A percentile compares a stretch with the other conserved stretches of the same genome.
These are phyloP conservation scores for Aspergillus oerlinghausenensis DNA, from an alignment of 2,329 filamentous ascomycete genomes.

Conservation along the genomic window DNA sequence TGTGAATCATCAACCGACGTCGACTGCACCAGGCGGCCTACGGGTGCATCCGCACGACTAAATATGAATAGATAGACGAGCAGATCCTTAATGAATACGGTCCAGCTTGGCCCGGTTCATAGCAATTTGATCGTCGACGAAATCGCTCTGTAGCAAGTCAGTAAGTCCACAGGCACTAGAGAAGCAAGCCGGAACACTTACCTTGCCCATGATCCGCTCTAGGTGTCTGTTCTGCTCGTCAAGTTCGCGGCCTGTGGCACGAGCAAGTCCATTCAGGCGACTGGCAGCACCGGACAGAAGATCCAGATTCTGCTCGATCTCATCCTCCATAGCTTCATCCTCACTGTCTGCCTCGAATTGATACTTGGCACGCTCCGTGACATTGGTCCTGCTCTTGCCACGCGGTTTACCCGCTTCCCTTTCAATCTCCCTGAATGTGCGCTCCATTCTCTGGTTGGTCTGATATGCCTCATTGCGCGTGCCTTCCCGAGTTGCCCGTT, in stretches of 20 bases:
- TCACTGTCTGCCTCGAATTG: conserved; percentile 73
- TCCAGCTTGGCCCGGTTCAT: conserved; percentile 71
- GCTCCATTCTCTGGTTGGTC: conserved; percentile 56
- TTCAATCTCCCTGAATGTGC: conserved; percentile 61
- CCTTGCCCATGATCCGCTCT: conserved; percentile 73
- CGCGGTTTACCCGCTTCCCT: conserved; percentile 46
- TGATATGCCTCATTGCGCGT: conserved; percentile 52
- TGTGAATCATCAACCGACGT: conserved; percentile 10
- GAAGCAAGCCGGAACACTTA: conserved; percentile 35
- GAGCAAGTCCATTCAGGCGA: conserved; percentile 67
- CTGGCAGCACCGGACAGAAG: conserved; percentile 58
- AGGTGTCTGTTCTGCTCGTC: conserved; percentile 74
- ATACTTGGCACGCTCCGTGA: conserved; percentile 66
- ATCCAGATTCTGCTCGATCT: conserved; percentile 64
- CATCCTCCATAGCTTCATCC: conserved; percentile 65
- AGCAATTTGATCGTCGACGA: conserved; percentile 73
- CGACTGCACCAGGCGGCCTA: conserved; percentile 29
- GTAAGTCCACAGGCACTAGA: not conserved
- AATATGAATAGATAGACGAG: not conserved
- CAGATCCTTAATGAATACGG: conserved; percentile 41
- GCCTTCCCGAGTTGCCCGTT: conserved; percentile 53
- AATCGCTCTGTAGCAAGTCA: conserved; percentile 61
- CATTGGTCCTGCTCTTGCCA: conserved; percentile 48
- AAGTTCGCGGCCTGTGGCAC: conserved; percentile 70
- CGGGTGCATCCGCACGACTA: conserved; percentile 8